A percentile compares a stretch with the other conserved stretches of the same genome.
These are phyloP conservation scores for Halteria grandinella DNA, from an alignment of 73 alveolate species.

Conservation along the genomic window DNA sequence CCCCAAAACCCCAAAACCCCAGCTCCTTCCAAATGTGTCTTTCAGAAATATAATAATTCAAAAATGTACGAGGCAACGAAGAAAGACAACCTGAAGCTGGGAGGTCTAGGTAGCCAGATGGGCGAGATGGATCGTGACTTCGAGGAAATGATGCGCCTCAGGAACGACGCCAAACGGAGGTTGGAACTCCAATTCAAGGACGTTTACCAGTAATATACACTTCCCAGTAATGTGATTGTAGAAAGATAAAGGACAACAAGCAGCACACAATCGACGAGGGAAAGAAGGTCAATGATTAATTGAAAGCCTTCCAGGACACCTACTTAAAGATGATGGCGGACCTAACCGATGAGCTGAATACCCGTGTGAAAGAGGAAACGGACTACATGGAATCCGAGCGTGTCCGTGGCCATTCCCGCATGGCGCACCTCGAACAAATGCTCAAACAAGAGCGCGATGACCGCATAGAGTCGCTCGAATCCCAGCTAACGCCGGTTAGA, in stretches of 20 bases:
- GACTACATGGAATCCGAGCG: constrained; percentile 73
- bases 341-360: constrained; percentile 37
- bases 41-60: not conserved
- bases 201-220: constrained; percentile 62
- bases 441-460: constrained; percentile 80
- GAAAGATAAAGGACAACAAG: constrained; percentile 78
- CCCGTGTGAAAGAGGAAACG: constrained; percentile 58
- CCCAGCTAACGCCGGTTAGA: constrained; percentile 71
- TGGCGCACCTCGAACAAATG: constrained; percentile 69
- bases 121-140: constrained; percentile 79
- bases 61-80: constrained; percentile 62
- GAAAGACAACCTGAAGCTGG: constrained; percentile 85
- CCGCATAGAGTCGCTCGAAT: constrained; percentile 77
- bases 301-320: constrained; percentile 75
- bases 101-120: constrained; percentile 81
- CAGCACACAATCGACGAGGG: constrained; percentile 85
- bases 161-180: constrained; percentile 86
- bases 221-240: not conserved
- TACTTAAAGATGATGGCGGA: constrained; percentile 72
- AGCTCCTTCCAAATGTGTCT: not conserved
- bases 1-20: constrained; percentile 1
- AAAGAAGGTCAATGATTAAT: constrained; percentile 74
- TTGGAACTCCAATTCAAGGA: constrained; percentile 85
- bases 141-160: constrained; percentile 84
- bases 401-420: constrained; percentile 61